Evolutionary conservation across 768 basidiomycete genomes (phyloP).

Genomic region (Strobilomyces confusus): DNA sequence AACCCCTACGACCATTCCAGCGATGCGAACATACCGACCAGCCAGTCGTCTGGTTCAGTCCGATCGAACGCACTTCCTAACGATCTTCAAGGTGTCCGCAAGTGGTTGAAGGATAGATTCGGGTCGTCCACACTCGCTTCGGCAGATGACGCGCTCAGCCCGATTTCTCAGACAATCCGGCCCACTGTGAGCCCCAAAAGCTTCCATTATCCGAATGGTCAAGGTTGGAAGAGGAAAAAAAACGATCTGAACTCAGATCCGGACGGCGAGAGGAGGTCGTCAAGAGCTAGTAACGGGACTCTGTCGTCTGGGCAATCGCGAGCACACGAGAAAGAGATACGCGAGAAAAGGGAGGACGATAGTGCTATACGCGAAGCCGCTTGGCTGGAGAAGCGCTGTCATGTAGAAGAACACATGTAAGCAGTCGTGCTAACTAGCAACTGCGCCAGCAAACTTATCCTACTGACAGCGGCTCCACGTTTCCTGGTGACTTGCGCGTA

Average conservation of each 20-base stretch:
- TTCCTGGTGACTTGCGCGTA: background rate
- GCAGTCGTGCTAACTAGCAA: background rate
- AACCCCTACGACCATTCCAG: conserved; percentile 44
- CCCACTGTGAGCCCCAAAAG: conserved; percentile 48
- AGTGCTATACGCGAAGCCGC: too few species aligned
- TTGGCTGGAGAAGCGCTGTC: background rate
- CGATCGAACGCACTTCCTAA: conserved; percentile 54
- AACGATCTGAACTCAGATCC: conserved; percentile 55
- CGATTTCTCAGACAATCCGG: conserved; percentile 31
- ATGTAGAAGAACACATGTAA: background rate
- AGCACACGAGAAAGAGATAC: too few species aligned
- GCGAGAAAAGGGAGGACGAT: background rate
- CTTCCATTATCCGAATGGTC: conserved; percentile 66
- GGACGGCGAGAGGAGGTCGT: conserved; percentile 57
- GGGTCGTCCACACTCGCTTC: conserved; percentile 40
- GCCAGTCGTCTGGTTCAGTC: conserved; percentile 35
- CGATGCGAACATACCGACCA: conserved; percentile 21
- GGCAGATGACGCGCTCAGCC: conserved; percentile 33
- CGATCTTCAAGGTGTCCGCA: conserved; percentile 75
- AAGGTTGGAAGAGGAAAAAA: conserved; percentile 49
- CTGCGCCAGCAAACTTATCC: background rate
- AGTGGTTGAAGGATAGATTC: conserved; percentile 68
- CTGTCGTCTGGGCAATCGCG: conserved; percentile 20
- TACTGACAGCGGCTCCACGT: background rate
- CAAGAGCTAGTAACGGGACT: conserved; percentile 43